These are phyloP conservation scores for Pseudogymnoascus sp. DNA, from an alignment of 2,329 filamentous ascomycete species.

Conservation along the genomic window DNA sequence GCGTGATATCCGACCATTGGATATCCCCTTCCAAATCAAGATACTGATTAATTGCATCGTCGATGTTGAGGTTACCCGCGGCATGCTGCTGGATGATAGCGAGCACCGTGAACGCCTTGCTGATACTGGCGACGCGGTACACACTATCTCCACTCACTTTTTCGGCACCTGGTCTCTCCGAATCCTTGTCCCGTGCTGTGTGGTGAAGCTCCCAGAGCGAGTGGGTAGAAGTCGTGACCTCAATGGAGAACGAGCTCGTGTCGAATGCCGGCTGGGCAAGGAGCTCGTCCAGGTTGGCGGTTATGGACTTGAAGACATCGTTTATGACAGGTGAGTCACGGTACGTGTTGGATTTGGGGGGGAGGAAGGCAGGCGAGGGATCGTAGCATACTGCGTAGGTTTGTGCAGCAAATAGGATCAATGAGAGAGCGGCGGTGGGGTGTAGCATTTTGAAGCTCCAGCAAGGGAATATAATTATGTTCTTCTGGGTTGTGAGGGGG, in stretches of 20 bases:
- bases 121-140: slow-evolving; percentile 12
- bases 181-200: slow-evolving; percentile 8
- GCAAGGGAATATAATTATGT: neutral
- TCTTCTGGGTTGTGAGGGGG: neutral
- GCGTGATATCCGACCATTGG: slow-evolving; percentile 23
- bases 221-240: slow-evolving; percentile 6
- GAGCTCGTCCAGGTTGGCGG: neutral
- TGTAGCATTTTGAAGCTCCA: neutral
- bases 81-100: slow-evolving; percentile 24
- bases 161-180: neutral
- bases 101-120: slow-evolving; percentile 20
- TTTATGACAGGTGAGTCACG: neutral
- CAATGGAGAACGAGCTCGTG: slow-evolving; percentile 2
- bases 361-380: slow-evolving; percentile 1
- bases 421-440: neutral
- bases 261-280: neutral
- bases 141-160: neutral
- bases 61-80: slow-evolving; percentile 22
- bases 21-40: slow-evolving; percentile 16
- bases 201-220: slow-evolving; percentile 9
- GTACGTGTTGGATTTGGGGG: neutral
- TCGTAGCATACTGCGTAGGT: slow-evolving; percentile 6
- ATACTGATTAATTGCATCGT: slow-evolving; percentile 22
- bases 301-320: neutral
- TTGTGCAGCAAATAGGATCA: neutral